Percentiles rank a stretch among this genome's conserved stretches.
Evolutionary conservation across 805 yeast species (phyloP).

Genomic region (Yamadazyma scolyti): DNA sequence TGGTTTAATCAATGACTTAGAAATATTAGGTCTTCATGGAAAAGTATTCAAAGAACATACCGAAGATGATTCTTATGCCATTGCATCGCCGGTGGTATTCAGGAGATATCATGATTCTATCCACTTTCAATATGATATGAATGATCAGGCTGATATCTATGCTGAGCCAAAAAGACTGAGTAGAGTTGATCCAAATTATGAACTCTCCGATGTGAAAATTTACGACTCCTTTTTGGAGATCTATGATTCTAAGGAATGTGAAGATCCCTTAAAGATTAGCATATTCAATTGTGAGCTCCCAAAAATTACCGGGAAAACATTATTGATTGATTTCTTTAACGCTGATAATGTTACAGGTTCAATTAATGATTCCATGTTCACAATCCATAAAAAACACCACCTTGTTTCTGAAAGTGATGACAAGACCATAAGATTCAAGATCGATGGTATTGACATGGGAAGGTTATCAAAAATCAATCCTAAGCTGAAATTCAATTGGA

Average conservation of each 20-base stretch:
- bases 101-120: slow-evolving; percentile 24
- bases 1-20: slow-evolving; percentile 48
- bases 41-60: slow-evolving; percentile 16
- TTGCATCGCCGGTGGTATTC: slow-evolving; percentile 10
- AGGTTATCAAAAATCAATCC: slow-evolving; percentile 23
- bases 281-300: slow-evolving; percentile 67
- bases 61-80: slow-evolving; percentile 2
- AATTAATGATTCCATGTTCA: slow-evolving; percentile 69
- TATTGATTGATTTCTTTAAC: slow-evolving; percentile 63
- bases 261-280: slow-evolving; percentile 43
- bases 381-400: slow-evolving; percentile 70
- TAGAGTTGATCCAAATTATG: slow-evolving; percentile 29
- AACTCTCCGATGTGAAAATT: slow-evolving; percentile 39
- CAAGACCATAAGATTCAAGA: slow-evolving; percentile 32
- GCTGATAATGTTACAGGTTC: slow-evolving; percentile 73
- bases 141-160: slow-evolving; percentile 19
- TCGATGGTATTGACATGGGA: slow-evolving; percentile 40
- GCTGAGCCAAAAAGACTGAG: slow-evolving; percentile 4
- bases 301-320: slow-evolving; percentile 52
- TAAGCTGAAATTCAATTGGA: slow-evolving; percentile 61
- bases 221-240: slow-evolving; percentile 49
- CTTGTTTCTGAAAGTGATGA: slow-evolving; percentile 26
- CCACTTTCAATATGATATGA: slow-evolving; percentile 30
- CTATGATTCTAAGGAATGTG: slow-evolving; percentile 17
- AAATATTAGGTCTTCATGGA: slow-evolving; percentile 47